Conservation (phyloP, 2,329 filamentous ascomycete genomes). For the Fusarium proliferatum region DNA sequence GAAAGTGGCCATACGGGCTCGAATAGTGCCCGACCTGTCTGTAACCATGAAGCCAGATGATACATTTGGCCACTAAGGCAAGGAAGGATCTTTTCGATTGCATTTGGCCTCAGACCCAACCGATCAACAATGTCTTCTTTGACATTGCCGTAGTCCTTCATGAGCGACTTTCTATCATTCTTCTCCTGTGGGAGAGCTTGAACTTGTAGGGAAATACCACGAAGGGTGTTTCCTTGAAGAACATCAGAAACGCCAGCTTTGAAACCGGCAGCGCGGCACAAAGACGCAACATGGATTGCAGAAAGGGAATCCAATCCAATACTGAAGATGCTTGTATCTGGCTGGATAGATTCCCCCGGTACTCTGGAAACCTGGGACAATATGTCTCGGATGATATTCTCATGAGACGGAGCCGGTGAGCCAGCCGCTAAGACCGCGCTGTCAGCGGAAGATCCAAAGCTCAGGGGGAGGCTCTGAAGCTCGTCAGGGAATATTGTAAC, state of each 20-base stretch:
- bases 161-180: background rate
- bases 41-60: background rate
- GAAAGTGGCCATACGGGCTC: background rate
- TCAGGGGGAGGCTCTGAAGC: background rate
- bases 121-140: background rate
- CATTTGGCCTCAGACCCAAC: background rate
- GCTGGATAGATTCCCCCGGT: background rate
- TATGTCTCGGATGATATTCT: background rate
- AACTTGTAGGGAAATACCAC: background rate
- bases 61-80: background rate
- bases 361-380: background rate
- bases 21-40: background rate
- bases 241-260: background rate
- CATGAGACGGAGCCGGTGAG: background rate
- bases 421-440: no score
- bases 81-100: background rate
- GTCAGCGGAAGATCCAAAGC: background rate
- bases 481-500: background rate
- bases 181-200: background rate
- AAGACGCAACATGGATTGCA: background rate
- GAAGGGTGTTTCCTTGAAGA: background rate
- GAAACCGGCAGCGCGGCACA: background rate
- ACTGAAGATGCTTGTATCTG: background rate
- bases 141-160: background rate
- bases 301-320: background rate